phyloP scores from a whole-genome alignment of 2,329 filamentous ascomycete genomes.

The Penicillium brevicompactum region DNA sequence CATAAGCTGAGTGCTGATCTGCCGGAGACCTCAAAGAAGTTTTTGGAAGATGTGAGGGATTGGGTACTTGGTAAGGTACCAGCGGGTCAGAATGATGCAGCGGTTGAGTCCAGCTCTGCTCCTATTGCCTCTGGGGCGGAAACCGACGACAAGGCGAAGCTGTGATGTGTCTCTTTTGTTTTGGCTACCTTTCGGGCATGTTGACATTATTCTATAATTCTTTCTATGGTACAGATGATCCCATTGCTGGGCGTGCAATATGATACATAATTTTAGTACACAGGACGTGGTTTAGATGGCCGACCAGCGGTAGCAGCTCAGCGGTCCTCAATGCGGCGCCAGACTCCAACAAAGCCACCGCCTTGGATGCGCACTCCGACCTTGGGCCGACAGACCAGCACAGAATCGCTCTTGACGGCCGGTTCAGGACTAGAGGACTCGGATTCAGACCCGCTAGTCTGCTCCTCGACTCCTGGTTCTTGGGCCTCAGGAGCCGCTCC shows the following conservation, averaged over 20 bases:
- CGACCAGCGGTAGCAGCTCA: conserved; percentile 11
- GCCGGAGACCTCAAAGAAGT: conserved; percentile 34
- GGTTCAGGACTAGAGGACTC: conserved; percentile 15
- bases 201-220: conserved; percentile 1
- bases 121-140: neutral
- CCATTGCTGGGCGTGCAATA: conserved; percentile 7
- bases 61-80: conserved; percentile 59
- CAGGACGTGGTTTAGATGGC: neutral
- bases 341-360: conserved; percentile 56
- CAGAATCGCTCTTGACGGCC: conserved; percentile 32
- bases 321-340: conserved; percentile 44
- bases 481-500: conserved; percentile 11
- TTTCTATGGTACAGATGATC: conserved; percentile 7
- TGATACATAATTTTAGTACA: conserved; percentile 14
- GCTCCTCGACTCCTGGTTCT: conserved; percentile 9
- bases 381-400: conserved; percentile 57
- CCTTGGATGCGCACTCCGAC: conserved; percentile 51
- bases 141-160: conserved; percentile 5
- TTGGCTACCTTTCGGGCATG: neutral
- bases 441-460: conserved; percentile 2
- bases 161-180: conserved; percentile 8
- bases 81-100: neutral
- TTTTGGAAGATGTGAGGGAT: conserved; percentile 60
- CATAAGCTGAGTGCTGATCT: conserved; percentile 60
- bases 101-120: neutral